Percentiles rank a stretch among this genome's conserved stretches.
Conservation (phyloP, 257 asterid species). For the Thymus quinquecostatus region DNA sequence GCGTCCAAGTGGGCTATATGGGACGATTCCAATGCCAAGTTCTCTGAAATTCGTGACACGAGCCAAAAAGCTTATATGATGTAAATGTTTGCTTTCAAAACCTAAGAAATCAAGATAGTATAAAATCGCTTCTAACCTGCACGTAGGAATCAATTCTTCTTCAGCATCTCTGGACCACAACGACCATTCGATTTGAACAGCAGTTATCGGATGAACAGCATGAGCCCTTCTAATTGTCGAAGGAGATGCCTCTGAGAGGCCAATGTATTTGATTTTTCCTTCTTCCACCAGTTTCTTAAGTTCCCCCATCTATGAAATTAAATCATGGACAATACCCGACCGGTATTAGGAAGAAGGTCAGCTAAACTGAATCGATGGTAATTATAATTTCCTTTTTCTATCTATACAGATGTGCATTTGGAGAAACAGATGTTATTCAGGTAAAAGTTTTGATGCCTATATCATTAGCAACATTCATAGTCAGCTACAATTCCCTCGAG, state of each 20-base stretch:
- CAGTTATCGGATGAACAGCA: constrained; percentile 5
- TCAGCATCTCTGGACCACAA: constrained; percentile 19
- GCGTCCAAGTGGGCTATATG: constrained; percentile 38
- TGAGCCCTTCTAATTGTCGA: neutral
- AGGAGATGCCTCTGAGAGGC: neutral
- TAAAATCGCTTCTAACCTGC: constrained; percentile 2
- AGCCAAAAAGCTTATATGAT: neutral
- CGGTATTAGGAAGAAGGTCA: neutral
- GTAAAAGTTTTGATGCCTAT: no score
- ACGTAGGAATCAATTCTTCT: constrained; percentile 13
- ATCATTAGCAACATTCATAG: no score
- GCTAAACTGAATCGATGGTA: neutral
- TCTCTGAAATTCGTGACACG: constrained; percentile 26
- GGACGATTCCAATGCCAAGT: constrained; percentile 41
- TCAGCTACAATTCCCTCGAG: no score
- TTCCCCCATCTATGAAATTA: constrained; percentile 19
- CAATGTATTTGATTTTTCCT: constrained; percentile 22
- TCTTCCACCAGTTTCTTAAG: constrained; percentile 23
- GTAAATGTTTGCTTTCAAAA: neutral
- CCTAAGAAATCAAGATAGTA: neutral
- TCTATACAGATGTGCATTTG: no score
- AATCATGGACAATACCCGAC: neutral
- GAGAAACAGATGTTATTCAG: no score
- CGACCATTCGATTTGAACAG: constrained; percentile 14
- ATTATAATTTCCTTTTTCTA: no score